Evolutionary conservation across 2,329 filamentous ascomycete species (phyloP), one percentile per base, ranked within the genome.

Genomic region (Rachicladosporium sp.): DNA sequence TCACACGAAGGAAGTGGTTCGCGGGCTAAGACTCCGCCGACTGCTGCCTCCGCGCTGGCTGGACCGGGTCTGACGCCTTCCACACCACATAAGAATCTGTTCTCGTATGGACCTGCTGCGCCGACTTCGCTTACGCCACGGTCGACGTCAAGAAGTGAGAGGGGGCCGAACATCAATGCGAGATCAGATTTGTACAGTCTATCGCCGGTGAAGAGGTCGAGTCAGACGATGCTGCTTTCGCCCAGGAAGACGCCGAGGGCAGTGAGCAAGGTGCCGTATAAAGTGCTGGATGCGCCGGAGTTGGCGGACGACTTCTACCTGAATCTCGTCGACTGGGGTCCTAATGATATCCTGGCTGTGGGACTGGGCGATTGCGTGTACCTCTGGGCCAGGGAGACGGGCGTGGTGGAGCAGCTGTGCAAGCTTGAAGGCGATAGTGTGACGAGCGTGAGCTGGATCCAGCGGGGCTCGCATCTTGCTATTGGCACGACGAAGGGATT

Each of bases 401-500:
- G 89, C 46, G 77, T 83, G 47, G 91, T 98, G 2, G 93, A 87
- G 44, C 94, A 93, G 62, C 73, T 98, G 7, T 96, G 91, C 62
- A 89, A 93, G 34, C 68, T 96, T 9, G 80, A 84, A 48, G 88
- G 94, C 52, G 91, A 98, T 57, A 88, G 80, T 0, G 89, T 98
- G 1, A 98, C 91, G 2, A 95, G 88, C 52, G 91, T 98, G 8
- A 93, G 82, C 41, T 98, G 91, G 91, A 98, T 98, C 51, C 91
- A 98, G 63, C 49, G 76, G 65, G 91, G 91, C 30, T 94, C 89
- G 0, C 91, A 98, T 62, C 75, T 98, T 41, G 85, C 91, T 3
- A 93, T 98, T 50, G 91, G 91, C 33, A 98, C 91, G 2, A 82
- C 84, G 34, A 93, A 93, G 64, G 91, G 91, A 4, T 71, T 93